These are phyloP conservation scores for Tricholoma terreum DNA, from an alignment of 768 basidiomycete genomes.

Conservation along the genomic window DNA sequence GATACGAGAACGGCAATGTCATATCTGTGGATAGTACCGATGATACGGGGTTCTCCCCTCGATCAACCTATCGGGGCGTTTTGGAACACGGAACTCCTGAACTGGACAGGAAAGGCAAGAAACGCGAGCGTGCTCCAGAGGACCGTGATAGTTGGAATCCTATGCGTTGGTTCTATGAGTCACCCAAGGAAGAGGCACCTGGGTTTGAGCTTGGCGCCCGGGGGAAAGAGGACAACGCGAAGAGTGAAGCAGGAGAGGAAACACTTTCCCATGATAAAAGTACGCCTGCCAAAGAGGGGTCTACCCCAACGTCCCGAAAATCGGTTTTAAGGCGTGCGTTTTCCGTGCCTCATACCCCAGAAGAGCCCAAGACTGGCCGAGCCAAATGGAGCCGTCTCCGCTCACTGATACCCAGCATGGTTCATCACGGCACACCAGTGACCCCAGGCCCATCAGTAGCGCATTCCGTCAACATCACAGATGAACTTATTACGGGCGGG, in stretches of 20 bases:
- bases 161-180: slow-evolving; percentile 52
- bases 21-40: slow-evolving; percentile 24
- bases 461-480: slow-evolving; percentile 67
- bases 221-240: slow-evolving; percentile 2
- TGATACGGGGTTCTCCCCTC: slow-evolving; percentile 16
- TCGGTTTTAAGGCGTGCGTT: slow-evolving; percentile 28
- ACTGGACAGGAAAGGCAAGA: slow-evolving; percentile 56
- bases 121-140: slow-evolving; percentile 45
- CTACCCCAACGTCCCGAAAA: slow-evolving; percentile 3
- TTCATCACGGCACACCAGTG: slow-evolving; percentile 25
- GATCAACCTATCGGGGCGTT: slow-evolving; percentile 58
- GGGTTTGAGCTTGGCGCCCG: slow-evolving; percentile 27
- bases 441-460: slow-evolving; percentile 47
- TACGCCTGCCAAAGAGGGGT: slow-evolving; percentile 8
- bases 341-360: slow-evolving; percentile 29
- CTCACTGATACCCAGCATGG: slow-evolving; percentile 59
- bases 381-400: slow-evolving; percentile 65
- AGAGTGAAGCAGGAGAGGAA: slow-evolving; percentile 1
- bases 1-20: slow-evolving; percentile 21
- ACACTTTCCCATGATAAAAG: slow-evolving; percentile 1
- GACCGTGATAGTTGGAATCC: slow-evolving; percentile 47
- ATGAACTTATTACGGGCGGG: slow-evolving; percentile 79
- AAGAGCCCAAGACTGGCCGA: slow-evolving; percentile 24
- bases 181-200: slow-evolving; percentile 45
- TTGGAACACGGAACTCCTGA: slow-evolving; percentile 47